These are phyloP conservation scores for Arabis alpina DNA, from an alignment of 345 rosid genomes.

Conservation along the genomic window DNA sequence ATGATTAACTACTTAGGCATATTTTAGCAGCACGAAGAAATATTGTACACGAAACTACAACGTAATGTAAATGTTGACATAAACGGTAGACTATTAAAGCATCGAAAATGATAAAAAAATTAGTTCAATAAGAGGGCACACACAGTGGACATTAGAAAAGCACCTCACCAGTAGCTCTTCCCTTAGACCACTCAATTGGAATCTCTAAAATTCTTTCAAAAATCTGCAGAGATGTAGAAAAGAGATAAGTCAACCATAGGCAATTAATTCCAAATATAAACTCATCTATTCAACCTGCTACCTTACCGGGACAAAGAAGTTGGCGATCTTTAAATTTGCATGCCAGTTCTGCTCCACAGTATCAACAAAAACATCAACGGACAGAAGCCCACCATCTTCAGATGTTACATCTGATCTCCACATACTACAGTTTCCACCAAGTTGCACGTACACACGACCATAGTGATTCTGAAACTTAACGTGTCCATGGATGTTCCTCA, in stretches of 20 bases:
- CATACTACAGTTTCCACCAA: conserved; percentile 85
- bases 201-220: conserved; percentile 92
- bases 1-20: conserved; percentile 6
- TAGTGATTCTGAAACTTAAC: conserved; percentile 92
- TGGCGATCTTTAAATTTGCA: conserved; percentile 79
- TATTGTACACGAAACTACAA: conserved; percentile 16
- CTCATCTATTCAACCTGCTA: conserved; percentile 20
- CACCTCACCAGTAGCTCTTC: conserved; percentile 99
- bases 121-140: conserved; percentile 15
- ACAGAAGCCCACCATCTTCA: conserved; percentile 93
- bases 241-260: conserved; percentile 29
- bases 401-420: conserved; percentile 80
- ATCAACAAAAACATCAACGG: conserved; percentile 89
- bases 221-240: conserved; percentile 57
- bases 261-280: conserved; percentile 8
- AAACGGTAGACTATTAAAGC: not conserved
- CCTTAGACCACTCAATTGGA: conserved; percentile 85
- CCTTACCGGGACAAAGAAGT: conserved; percentile 93
- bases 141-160: conserved; percentile 62
- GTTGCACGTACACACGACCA: conserved; percentile 73
- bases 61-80: not conserved
- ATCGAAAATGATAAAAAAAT: conserved; percentile 2
- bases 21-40: not conserved
- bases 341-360: conserved; percentile 87
- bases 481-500: conserved; percentile 80